Evolutionary conservation across 2,329 filamentous ascomycete species (phyloP), one percentile per base, ranked within the genome.

Genomic region (Beauveria scarabaeidicola): DNA sequence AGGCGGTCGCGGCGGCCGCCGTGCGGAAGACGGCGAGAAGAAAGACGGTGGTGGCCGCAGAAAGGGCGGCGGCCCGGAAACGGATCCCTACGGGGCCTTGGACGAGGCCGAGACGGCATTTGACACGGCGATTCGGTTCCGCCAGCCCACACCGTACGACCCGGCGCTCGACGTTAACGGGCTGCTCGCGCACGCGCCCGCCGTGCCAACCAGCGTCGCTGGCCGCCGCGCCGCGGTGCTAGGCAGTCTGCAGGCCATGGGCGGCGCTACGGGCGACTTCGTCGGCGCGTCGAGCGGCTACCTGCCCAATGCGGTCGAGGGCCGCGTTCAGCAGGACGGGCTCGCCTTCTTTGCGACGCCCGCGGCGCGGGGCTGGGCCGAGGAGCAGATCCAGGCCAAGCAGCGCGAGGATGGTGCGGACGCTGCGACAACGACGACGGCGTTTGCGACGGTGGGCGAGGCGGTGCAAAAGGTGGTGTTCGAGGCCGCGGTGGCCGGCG

Each of bases 221-320:
- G 67, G 72, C 52, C 68, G 68, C 17, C 63, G 64, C 46, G 71
- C 73, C 7, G 66, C 70, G 17, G 70, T 75, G 40, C 61, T 76
- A 60, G 66, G 70, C 61, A 74, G 68, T 56, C 69, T 77, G 53
- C 70, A 69, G 50, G 64, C 69, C 7, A 65, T 77, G 19, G 72
- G 68, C 44, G 67, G 56, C 47, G 56, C 38, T 25, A 58, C 69
- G n/a, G 70, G 69, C 10, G 73, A 74, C 43, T 67, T 66, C 41
- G 65, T 74, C 44, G 71, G 70, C 58, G 62, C 65, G 44, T 67
- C 69, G 51, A 66, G 68, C 62, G 61, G 63, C 64, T 73, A 61
- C 68, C 70, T 60, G 61, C 69, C n/a, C 63, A 65, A 15, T 64
- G 67, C 63, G 68, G 69, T 58, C 11, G 66, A 66, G 47, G 70